phyloP scores from a whole-genome alignment of 1,284 basidiomycete genomes.

The Moesziomyces sp. region DNA sequence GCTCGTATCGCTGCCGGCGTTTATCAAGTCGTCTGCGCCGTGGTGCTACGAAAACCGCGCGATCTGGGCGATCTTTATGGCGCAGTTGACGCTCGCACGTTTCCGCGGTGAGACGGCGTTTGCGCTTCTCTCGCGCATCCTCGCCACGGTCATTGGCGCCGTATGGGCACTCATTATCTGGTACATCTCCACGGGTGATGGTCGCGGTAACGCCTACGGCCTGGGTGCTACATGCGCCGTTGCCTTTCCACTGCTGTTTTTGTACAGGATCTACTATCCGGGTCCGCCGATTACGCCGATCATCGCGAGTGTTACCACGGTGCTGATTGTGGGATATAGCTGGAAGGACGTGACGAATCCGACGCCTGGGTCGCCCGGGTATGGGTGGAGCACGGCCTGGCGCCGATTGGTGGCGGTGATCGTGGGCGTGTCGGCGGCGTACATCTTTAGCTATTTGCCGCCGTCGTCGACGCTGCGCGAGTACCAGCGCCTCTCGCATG shows the following conservation, averaged over 20 bases:
- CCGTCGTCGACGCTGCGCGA: constrained; percentile 68
- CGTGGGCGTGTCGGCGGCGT: constrained; percentile 64
- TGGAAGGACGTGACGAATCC: constrained; percentile 59
- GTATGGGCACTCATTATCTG: constrained; percentile 77
- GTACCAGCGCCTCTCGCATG: constrained; percentile 69
- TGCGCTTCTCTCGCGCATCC: constrained; percentile 53
- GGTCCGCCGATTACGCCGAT: constrained; percentile 78
- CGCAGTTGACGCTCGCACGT: constrained; percentile 59
- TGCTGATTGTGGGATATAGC: constrained; percentile 63
- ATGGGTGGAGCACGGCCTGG: constrained; percentile 71
- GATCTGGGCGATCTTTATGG: constrained; percentile 66
- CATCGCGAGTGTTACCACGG: constrained; percentile 79
- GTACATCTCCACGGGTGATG: constrained; percentile 73
- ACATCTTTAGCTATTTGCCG: constrained; percentile 64
- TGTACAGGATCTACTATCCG: constrained; percentile 78
- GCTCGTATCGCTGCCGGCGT: constrained; percentile 60
- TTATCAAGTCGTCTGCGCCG: constrained; percentile 44
- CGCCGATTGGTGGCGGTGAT: constrained; percentile 67
- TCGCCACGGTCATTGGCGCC: constrained; percentile 68
- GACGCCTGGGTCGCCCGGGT: constrained; percentile 59
- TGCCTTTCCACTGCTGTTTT: constrained; percentile 74
- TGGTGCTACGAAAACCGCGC: constrained; percentile 64
- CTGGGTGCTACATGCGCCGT: constrained; percentile 78
- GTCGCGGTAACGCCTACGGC: constrained; percentile 75
- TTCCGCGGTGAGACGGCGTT: constrained; percentile 63